Evolutionary conservation across 78 protist species (phyloP), one percentile per base, ranked within the genome.

Genomic region (Dictyostelium brefeldianum): DNA sequence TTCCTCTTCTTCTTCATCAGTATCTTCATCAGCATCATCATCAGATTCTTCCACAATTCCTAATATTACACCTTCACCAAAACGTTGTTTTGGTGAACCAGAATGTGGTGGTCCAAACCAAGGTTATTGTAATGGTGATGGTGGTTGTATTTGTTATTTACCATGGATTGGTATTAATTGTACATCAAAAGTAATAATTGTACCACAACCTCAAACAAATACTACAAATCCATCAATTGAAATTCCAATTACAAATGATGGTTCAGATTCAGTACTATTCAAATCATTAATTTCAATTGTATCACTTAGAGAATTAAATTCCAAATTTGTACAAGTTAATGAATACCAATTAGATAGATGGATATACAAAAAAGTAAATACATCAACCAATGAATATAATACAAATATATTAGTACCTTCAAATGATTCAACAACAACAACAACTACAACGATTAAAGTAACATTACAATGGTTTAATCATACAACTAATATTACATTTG

Each of bases 91-190:
- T 12, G 41, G 41, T 31, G 48, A 67, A 3, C 43, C 43, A 36
- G 43, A 36, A 20, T 71, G 79, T 71, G 79, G 79, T 71, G 79
- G 79, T 14, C 0, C 5, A 29, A 31, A 25, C 15, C 17, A 71
- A 17, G 79, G 79, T 43, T 20, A 71, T 31, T 71, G 79, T 71
- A 36, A 20, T 36, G 5, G 36, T 15, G 29, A 31, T 67, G 57
- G 46, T 20, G 27, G 29, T 17, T 71, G 79, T 71, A 36, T 18
- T 17, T 70, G 78, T 43, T 36, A 29, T 70, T 18, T 11, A 18
- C 78, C 78, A 43, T 70, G 78, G 78, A 4, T 27, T 70, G 78
- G 78, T 18, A n/a, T 15, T 29, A 25, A 29, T 41, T 70, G 78
- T 70, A 6, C 3, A 4, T 70, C 78, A 70, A 47, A 70, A 18